These are phyloP conservation scores for Debaryomyces sp. DNA, from an alignment of 1,139 yeast species.

Conservation along the genomic window DNA sequence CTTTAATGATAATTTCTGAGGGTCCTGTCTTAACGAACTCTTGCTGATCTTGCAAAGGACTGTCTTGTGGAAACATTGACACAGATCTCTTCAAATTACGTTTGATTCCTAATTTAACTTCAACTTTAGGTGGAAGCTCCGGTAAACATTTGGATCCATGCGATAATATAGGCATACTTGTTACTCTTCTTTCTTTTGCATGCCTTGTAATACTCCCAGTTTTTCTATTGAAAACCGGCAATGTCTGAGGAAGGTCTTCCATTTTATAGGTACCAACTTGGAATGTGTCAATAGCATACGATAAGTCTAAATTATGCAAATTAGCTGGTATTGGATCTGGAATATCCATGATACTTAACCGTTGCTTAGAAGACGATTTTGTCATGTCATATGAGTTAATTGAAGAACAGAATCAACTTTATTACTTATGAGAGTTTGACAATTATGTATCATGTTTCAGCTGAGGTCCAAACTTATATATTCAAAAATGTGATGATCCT, in stretches of 20 bases:
- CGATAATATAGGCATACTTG: slow-evolving; percentile 25
- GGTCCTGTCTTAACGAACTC: background rate
- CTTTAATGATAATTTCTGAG: background rate
- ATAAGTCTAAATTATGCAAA: slow-evolving; percentile 24
- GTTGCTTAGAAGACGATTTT: slow-evolving; percentile 16
- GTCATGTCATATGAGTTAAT: background rate
- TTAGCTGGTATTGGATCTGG: slow-evolving; percentile 28
- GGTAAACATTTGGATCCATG: slow-evolving; percentile 5
- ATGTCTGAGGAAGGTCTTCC: slow-evolving; percentile 33
- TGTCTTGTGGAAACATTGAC: slow-evolving; percentile 5
- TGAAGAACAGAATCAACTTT: background rate
- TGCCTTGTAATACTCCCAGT: slow-evolving; percentile 28
- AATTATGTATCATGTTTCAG: background rate
- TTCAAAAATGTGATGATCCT: background rate
- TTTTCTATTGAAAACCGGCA: slow-evolving; percentile 30
- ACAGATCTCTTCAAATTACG: slow-evolving; percentile 1
- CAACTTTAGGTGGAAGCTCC: slow-evolving; percentile 2
- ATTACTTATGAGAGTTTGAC: background rate
- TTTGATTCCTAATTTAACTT: background rate
- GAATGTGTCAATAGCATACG: slow-evolving; percentile 33
- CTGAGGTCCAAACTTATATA: slow-evolving; percentile 1
- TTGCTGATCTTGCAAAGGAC: background rate
- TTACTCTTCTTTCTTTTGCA: slow-evolving; percentile 18
- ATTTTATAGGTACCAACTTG: slow-evolving; percentile 28
- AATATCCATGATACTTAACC: slow-evolving; percentile 26